Conservation (phyloP, 2,329 filamentous ascomycete species). For the Ophiostoma fasciatum region DNA sequence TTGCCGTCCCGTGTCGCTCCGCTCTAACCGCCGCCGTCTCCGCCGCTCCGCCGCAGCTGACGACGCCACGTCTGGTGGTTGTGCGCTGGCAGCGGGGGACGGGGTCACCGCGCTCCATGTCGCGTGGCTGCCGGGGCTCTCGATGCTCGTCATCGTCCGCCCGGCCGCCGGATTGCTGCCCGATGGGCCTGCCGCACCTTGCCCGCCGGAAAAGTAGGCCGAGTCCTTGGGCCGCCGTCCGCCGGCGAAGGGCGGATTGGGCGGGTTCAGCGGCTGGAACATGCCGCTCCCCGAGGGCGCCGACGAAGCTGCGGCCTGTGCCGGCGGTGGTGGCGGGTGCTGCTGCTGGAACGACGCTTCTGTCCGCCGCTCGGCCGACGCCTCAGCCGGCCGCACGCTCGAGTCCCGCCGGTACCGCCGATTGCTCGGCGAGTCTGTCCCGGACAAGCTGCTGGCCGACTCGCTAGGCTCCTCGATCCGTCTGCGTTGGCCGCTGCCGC, state of each 20-base stretch:
- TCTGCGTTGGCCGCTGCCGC: conserved; percentile 21
- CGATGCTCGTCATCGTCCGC: conserved; percentile 32
- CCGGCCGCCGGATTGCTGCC: conserved; percentile 22
- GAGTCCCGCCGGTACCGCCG: conserved; percentile 41
- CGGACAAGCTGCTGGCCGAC: conserved; percentile 42
- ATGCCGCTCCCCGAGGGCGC: conserved; percentile 16
- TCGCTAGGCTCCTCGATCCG: conserved; percentile 17
- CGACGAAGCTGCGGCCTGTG: conserved; percentile 1
- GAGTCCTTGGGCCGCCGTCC: conserved; percentile 41
- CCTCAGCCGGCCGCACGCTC: conserved; percentile 30
- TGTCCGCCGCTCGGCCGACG: conserved; percentile 28
- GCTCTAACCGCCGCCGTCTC: not conserved
- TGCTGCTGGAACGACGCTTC: conserved; percentile 19
- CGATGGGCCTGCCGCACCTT: conserved; percentile 24
- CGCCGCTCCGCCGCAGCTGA: not conserved
- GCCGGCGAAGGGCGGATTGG: conserved; percentile 40
- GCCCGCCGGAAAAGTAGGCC: conserved; percentile 42
- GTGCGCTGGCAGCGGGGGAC: conserved; percentile 20
- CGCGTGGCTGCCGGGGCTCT: conserved; percentile 30
- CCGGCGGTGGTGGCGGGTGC: not conserved
- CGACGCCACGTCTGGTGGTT: not conserved
- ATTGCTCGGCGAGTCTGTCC: conserved; percentile 34
- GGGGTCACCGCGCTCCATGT: conserved; percentile 40
- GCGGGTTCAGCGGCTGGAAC: conserved; percentile 34
- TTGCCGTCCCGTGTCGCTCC: not conserved